Evolutionary conservation across 192 early-diverging fungal species (phyloP), one percentile per base, ranked within the genome.

Genomic region (Podila minutissima): DNA sequence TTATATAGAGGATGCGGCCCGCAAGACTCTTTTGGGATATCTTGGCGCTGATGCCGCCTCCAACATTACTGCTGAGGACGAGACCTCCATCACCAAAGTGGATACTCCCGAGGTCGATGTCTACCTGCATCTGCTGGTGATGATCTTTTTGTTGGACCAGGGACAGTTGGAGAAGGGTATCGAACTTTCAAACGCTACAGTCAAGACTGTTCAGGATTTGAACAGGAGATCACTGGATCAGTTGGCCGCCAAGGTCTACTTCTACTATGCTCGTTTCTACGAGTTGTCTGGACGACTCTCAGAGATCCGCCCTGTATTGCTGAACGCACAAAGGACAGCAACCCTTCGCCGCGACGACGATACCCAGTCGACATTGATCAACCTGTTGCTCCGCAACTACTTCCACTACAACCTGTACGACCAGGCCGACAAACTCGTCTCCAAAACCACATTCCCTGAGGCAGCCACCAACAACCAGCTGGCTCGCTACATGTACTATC

Each of bases 401-500:
- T 91, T 99, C 66, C 88, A 95, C 74, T 92, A 94, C 87, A 98
- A 98, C 75, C 89, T 97, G n/a, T 96, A 94, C 68, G 98, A 99
- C 50, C 97, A 98, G 82, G 98, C 98, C 17, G 97, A 98, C 83
- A 95, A 98, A 76, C 91, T 99, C 37, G 93, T 97, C 0, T 93
- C 95, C 20, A 99, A 98, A 87, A 89, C 93, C 24, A 89, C 84
- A 15, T 98, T 98, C 86, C 97, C 98, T 0, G 92, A 95, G 61
- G 88, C 88, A 35, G 98, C 95, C 12, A 92, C 91, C 46, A 99
- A 98, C 89, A 95, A 93, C 70, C 95, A 99, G 74, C 89, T 94
- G 19, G 97, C 96, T 22, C 91, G 97, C 67, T 97, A 98, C 85
- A 93, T 95, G 83, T 99, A 97, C 83, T 99, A 99, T 77, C 84